A percentile compares a stretch with the other conserved stretches of the same genome.
phyloP scores from a whole-genome alignment of 768 basidiomycete species.

The Tephrocybe rancida region DNA sequence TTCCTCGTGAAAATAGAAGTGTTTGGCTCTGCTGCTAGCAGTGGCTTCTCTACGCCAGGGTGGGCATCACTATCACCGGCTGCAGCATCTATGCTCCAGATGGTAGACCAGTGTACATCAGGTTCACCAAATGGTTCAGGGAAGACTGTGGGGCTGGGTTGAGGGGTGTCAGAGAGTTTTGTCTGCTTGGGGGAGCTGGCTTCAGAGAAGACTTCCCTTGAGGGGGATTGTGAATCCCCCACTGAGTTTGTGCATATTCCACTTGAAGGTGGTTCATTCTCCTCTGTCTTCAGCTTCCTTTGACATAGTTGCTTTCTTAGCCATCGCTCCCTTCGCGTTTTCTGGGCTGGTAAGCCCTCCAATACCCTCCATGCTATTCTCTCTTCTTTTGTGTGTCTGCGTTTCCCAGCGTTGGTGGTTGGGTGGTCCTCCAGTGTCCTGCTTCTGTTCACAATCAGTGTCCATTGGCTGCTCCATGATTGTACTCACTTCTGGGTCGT shows the following conservation, averaged over 20 bases:
- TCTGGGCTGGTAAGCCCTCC: too few species aligned
- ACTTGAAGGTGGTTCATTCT: not conserved
- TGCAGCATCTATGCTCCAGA: slow-evolving; percentile 8
- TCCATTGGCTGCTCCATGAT: too few species aligned
- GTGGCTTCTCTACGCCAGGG: not conserved
- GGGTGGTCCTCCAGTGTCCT: too few species aligned
- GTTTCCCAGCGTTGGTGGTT: too few species aligned
- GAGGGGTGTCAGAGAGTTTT: not conserved
- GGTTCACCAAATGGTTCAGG: not conserved
- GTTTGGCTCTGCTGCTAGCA: not conserved
- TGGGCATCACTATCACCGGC: not conserved
- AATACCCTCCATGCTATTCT: too few species aligned
- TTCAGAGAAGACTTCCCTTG: not conserved
- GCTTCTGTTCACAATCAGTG: too few species aligned
- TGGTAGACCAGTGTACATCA: slow-evolving; percentile 1
- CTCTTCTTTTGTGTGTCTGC: not conserved
- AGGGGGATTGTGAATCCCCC: slow-evolving; percentile 11
- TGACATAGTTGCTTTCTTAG: too few species aligned
- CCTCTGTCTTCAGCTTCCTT: not conserved
- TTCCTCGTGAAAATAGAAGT: slow-evolving; percentile 21
- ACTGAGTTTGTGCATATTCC: slow-evolving; percentile 4
- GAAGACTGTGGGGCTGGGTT: not conserved
- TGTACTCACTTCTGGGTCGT: too few species aligned
- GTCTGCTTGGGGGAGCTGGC: not conserved
- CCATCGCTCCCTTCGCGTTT: too few species aligned